Base-by-base conservation (phyloP, 108 stramenopile species). In the Cyclotella atomus region DNA sequence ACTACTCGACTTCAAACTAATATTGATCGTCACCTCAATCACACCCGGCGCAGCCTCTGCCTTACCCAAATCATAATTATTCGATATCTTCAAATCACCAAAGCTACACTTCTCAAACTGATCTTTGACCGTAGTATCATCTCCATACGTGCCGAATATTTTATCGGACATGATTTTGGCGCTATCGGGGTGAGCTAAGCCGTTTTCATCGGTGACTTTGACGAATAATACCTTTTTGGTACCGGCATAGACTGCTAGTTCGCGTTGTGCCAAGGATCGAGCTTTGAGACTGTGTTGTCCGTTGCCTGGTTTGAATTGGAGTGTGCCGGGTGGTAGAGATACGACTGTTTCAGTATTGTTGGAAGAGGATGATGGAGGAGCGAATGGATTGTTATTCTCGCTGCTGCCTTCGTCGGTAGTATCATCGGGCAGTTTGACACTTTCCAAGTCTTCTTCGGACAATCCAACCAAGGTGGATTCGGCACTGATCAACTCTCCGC, bases 101-200 rank as follows among this genome's bases (percentile, higher is more conserved):
- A 75, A 79, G 47, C 72, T 79, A 30, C 82, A 83, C 12, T 30
- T 66, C 21, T 61, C 32, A 0, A 79, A 69, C 16, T 71, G 77
- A 25, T 30, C 45, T 7, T 9, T 53, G 21, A 79, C n/a, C 16
- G 56, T 83, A 36, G 53, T 63, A 2, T 47, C 16, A 71, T 83
- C 77, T 17, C 77, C 67, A 20, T 38, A 27, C 2, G 71, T 83
- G 9, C 82, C 82, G 33, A 62, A 62, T 1, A 62, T 21, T 43
- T 62, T 62, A 36, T 67, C 65, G 27, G 20, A 23, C 65, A 67
- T 67, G 3, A 29, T 67, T 33, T 33, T 19, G 12, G 50, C 65
- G 20, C 30, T 53, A 27, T 67, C 65, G 0, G 65, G 65, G 27
- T 67, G 49, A 32, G 35, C 50, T 6, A 49, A 33, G 4, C 65